These are phyloP conservation scores for Jatropha curcas DNA, from an alignment of 345 rosid species.

Conservation along the genomic window DNA sequence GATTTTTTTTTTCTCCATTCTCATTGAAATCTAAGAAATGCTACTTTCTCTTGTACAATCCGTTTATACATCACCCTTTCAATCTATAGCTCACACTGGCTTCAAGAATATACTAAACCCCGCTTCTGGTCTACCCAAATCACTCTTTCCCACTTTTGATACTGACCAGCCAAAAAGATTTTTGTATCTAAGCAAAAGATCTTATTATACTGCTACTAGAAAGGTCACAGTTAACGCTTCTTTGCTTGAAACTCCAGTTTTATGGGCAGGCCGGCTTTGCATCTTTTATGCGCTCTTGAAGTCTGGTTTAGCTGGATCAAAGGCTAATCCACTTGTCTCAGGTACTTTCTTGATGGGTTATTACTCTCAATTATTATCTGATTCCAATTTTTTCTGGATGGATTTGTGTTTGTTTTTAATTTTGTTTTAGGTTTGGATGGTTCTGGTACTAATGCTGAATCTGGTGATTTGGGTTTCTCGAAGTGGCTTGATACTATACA, in stretches of 20 bases:
- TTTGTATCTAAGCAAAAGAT: conserved; percentile 15
- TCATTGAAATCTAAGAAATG: conserved; percentile 33
- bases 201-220: conserved; percentile 7
- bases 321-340: conserved; percentile 71
- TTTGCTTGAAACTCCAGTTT: conserved; percentile 62
- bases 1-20: neutral
- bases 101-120: conserved; percentile 17
- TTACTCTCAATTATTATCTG: neutral
- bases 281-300: conserved; percentile 78
- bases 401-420: neutral
- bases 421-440: conserved; percentile 45
- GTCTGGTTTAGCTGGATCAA: conserved; percentile 87
- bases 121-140: conserved; percentile 29
- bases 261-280: conserved; percentile 87
- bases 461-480: conserved; percentile 83
- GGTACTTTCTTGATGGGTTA: conserved; percentile 36
- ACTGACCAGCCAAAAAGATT: conserved; percentile 20
- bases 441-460: conserved; percentile 43
- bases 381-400: neutral
- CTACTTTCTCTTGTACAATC: conserved; percentile 39
- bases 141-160: conserved; percentile 32
- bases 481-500: conserved; percentile 63
- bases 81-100: neutral
- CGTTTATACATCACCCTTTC: conserved; percentile 33
- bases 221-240: conserved; percentile 46